phyloP scores from a whole-genome alignment of 495 filamentous ascomycete genomes.

The Penicillium chermesinum region DNA sequence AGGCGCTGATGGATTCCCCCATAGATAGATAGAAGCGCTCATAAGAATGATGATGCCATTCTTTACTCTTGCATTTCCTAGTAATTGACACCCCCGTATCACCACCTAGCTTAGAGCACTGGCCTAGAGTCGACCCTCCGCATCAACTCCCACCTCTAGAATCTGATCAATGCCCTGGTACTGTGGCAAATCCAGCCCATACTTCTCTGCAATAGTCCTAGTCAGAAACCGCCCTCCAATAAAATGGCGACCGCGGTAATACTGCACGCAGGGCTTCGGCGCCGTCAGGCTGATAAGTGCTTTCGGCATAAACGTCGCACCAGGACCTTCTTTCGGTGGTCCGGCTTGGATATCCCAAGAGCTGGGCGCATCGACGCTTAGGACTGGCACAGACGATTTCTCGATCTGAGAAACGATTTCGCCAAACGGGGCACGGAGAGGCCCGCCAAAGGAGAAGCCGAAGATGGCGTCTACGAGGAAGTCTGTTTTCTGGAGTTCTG shows the following conservation, averaged over 20 bases:
- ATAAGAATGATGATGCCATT: constrained; percentile 23
- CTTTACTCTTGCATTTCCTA: not conserved
- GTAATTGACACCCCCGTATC: not conserved
- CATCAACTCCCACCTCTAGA: constrained; percentile 62
- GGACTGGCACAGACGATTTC: constrained; percentile 65
- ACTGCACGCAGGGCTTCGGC: constrained; percentile 85
- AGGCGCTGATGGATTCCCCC: constrained; percentile 4
- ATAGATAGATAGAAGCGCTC: constrained; percentile 15
- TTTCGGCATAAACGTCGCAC: constrained; percentile 70
- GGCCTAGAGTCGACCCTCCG: constrained; percentile 50
- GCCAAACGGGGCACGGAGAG: constrained; percentile 85
- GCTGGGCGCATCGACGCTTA: constrained; percentile 86
- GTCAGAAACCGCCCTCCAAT: constrained; percentile 86
- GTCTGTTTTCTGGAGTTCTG: constrained; percentile 60
- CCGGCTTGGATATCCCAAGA: constrained; percentile 90
- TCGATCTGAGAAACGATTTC: constrained; percentile 72
- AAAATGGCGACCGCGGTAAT: constrained; percentile 82
- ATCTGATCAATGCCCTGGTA: constrained; percentile 91
- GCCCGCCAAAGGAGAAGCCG: constrained; percentile 91
- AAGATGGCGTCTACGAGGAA: constrained; percentile 94
- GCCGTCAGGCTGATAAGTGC: constrained; percentile 86
- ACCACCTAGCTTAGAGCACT: not conserved
- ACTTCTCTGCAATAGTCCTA: constrained; percentile 75
- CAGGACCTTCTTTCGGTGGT: constrained; percentile 72
- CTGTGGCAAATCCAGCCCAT: constrained; percentile 72